Conservation (phyloP, 192 early-diverging fungal genomes). For the Geranomyces variabilis region DNA sequence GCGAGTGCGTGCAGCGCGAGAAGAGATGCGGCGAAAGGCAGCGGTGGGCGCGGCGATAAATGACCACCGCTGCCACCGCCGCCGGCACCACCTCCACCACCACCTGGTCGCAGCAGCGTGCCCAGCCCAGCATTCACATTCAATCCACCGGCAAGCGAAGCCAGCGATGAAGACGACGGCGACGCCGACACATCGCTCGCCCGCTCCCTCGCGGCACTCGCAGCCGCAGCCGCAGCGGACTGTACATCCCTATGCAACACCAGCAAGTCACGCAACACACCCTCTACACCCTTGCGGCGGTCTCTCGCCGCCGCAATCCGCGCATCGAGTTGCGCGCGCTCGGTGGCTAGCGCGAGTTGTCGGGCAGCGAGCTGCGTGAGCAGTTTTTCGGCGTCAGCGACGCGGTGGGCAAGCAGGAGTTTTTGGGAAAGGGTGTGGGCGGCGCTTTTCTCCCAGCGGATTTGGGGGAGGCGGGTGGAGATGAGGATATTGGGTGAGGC, state of each 20-base stretch:
- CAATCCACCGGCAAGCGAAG: constrained; percentile 6
- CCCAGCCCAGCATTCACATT: not conserved
- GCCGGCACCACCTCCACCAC: too few relatives aligned
- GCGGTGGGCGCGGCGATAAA: too few relatives aligned
- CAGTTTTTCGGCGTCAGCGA: not conserved
- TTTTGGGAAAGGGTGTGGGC: constrained; percentile 46
- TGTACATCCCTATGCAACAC: not conserved
- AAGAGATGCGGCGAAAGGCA: not conserved
- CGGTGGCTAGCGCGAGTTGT: not conserved
- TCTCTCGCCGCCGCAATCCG: not conserved
- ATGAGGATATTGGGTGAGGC: not conserved
- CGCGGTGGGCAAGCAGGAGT: constrained; percentile 21
- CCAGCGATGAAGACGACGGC: not conserved
- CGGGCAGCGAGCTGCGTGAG: not conserved
- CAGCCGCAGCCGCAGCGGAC: not conserved
- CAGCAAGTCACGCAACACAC: constrained; percentile 12
- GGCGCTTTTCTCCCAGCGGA: constrained; percentile 39
- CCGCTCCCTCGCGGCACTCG: not conserved
- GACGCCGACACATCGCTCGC: not conserved
- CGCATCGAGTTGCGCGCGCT: not conserved
- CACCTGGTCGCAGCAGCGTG: not conserved
- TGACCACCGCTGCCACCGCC: too few relatives aligned
- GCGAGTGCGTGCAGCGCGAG: constrained; percentile 1
- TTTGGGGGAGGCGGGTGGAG: constrained; percentile 11
- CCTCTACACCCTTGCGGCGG: not conserved